Conservation (phyloP, 768 basidiomycete genomes). For the Strobilomyces confusus region DNA sequence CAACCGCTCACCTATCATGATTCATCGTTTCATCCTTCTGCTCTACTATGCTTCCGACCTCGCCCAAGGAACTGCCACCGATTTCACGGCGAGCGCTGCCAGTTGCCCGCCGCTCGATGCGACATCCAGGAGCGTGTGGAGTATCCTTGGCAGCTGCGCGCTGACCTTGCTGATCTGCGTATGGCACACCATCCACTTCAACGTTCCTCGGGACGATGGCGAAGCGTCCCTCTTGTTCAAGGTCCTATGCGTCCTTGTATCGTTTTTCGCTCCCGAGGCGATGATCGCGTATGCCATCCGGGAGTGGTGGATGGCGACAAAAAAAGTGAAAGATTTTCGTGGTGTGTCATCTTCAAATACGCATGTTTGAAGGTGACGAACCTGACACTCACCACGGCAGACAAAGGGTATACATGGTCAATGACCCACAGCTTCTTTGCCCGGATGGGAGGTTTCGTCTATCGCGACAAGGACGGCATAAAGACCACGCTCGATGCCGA, state of each 20-base stretch:
- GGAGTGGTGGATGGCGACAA: not conserved
- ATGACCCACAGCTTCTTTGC: not conserved
- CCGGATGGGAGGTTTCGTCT: not conserved
- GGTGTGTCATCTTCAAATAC: not conserved
- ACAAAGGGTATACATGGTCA: not conserved
- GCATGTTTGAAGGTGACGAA: not conserved
- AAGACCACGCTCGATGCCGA: not conserved
- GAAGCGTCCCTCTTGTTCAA: not conserved
- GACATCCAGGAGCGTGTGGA: too few relatives aligned
- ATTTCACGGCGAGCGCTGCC: too few relatives aligned
- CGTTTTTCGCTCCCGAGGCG: not conserved
- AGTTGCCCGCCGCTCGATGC: too few relatives aligned
- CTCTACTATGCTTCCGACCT: too few relatives aligned
- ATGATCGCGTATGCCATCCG: not conserved
- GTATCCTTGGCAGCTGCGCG: too few relatives aligned
- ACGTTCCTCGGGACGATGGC: not conserved
- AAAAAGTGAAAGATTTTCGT: not conserved
- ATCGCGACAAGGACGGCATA: not conserved
- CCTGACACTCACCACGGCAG: not conserved
- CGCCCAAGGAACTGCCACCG: too few relatives aligned
- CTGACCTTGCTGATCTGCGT: too few relatives aligned
- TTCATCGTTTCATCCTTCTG: too few relatives aligned
- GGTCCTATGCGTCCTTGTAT: not conserved
- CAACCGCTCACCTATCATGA: too few relatives aligned
- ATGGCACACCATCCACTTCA: too few relatives aligned